Evolutionary conservation across 1,284 basidiomycete species (phyloP).

Genomic region (Mycena sp.): DNA sequence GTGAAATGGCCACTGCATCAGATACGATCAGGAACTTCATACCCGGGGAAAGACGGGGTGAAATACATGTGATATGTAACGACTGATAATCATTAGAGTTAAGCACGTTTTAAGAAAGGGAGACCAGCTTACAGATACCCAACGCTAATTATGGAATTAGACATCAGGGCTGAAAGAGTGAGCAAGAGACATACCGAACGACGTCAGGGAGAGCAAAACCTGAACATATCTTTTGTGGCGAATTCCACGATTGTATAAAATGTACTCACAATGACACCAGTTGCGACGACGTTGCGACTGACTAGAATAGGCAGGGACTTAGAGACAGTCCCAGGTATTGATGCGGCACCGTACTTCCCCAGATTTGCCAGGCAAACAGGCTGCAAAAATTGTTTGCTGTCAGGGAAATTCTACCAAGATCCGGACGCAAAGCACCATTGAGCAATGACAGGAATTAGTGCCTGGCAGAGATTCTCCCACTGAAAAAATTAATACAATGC

Average conservation of each 20-base stretch:
- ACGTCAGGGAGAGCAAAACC: conserved; percentile 8
- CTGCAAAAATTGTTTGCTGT: background rate
- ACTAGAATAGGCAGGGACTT: background rate
- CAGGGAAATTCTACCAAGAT: background rate
- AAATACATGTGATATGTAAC: conserved; percentile 5
- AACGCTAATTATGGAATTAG: background rate
- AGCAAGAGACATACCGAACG: conserved; percentile 7
- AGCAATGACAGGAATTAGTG: background rate
- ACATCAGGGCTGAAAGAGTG: conserved; percentile 4
- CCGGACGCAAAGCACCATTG: conserved; percentile 5
- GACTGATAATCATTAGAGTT: background rate
- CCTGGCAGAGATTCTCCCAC: too few species aligned
- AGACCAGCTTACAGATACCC: conserved; percentile 1
- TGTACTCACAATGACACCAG: background rate
- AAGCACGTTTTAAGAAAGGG: background rate
- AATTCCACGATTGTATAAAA: background rate
- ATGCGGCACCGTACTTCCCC: background rate
- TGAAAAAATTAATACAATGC: too few species aligned
- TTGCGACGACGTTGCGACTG: background rate
- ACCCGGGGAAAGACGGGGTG: conserved; percentile 2
- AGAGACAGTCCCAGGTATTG: background rate
- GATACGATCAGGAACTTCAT: background rate
- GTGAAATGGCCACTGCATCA: conserved; percentile 3
- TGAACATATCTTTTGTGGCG: background rate
- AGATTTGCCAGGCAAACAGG: conserved; percentile 12